phyloP scores from a whole-genome alignment of 495 filamentous ascomycete species.

The Aspergillus mulundensis region DNA sequence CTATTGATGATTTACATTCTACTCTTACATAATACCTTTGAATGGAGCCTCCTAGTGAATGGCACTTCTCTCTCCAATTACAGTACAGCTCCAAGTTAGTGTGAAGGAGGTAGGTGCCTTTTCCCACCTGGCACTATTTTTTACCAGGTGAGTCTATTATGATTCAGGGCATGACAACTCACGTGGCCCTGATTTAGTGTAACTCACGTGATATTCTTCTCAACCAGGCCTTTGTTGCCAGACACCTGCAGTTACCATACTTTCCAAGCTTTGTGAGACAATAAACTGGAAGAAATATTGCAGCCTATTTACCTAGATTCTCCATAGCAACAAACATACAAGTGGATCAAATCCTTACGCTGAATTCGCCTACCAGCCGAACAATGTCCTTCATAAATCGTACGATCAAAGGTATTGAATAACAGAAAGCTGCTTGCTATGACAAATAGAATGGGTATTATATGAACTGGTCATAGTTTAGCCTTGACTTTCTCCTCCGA shows the following conservation, averaged over 20 bases:
- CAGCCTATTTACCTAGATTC: background rate
- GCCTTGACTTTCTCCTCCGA: conserved; percentile 50
- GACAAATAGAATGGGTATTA: conserved; percentile 3
- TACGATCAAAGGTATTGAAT: too few species aligned
- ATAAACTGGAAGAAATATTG: background rate
- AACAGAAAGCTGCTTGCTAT: too few species aligned
- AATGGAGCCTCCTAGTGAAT: background rate
- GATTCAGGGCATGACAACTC: conserved; percentile 13
- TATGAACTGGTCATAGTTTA: conserved; percentile 45
- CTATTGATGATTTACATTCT: background rate
- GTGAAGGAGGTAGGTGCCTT: too few species aligned
- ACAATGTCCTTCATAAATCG: too few species aligned
- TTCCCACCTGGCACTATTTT: too few species aligned
- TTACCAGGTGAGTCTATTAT: background rate
- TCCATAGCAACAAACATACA: background rate
- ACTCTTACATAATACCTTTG: background rate
- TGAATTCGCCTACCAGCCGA: too few species aligned
- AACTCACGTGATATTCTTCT: conserved; percentile 8
- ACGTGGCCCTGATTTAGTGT: conserved; percentile 7
- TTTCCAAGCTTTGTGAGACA: background rate
- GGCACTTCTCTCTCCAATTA: background rate
- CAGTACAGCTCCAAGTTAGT: background rate
- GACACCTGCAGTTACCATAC: too few species aligned
- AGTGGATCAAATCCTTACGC: too few species aligned
- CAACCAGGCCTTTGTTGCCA: background rate